These are phyloP conservation scores for Cryphonectria nitschkei DNA, from an alignment of 2,329 filamentous ascomycete species.

Conservation along the genomic window DNA sequence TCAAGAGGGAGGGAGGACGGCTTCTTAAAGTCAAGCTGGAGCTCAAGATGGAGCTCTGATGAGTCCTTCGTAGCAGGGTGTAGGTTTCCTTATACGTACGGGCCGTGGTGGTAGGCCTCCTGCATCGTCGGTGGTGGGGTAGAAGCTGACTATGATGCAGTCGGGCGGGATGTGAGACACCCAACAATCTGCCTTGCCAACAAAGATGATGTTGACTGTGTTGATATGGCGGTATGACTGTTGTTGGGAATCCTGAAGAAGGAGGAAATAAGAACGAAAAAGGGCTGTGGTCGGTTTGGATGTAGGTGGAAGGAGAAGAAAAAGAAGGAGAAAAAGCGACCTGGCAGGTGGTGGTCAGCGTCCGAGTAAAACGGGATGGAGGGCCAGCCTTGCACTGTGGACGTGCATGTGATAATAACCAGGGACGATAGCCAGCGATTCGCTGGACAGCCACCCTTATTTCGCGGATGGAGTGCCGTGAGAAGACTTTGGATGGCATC, in stretches of 20 bases:
- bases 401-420: no score
- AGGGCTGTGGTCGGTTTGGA: neutral
- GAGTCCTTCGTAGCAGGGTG: no score
- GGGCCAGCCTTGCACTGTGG: no score
- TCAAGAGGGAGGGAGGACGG: neutral
- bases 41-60: neutral
- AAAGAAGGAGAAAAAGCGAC: neutral
- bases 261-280: no score
- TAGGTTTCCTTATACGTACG: neutral
- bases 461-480: no score
- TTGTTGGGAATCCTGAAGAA: neutral
- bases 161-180: neutral
- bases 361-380: neutral
- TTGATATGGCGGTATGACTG: no score
- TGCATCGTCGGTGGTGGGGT: neutral
- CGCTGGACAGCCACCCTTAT: no score
- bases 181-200: neutral
- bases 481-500: no score
- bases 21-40: neutral
- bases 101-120: conserved; percentile 10
- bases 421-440: no score
- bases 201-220: neutral
- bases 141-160: conserved; percentile 2
- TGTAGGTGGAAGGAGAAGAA: neutral
- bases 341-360: neutral